Conservation (phyloP, 768 basidiomycete species). For the Rubroboletus satanas region DNA sequence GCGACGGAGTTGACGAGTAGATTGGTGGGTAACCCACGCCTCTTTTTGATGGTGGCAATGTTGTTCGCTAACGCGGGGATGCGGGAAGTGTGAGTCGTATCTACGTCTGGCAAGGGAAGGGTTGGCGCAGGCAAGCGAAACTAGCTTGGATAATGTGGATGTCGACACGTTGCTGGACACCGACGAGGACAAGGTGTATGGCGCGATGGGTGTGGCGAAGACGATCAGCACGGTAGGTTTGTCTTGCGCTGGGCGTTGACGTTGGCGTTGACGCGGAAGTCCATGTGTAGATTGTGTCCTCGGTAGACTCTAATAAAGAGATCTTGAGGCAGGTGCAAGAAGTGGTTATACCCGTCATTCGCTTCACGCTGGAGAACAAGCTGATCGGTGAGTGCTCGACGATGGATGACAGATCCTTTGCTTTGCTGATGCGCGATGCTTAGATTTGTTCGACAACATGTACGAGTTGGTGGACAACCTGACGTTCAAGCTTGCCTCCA, state of each 20-base stretch:
- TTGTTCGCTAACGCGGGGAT: not conserved
- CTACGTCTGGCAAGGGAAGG: conserved; percentile 72
- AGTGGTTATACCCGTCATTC: conserved; percentile 73
- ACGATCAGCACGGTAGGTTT: conserved; percentile 70
- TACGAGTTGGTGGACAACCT: conserved; percentile 82
- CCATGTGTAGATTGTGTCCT: conserved; percentile 61
- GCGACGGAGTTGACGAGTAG: conserved; percentile 75
- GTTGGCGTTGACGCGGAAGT: not conserved
- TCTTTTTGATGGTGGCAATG: not conserved
- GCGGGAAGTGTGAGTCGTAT: conserved; percentile 72
- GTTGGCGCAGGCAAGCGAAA: conserved; percentile 47
- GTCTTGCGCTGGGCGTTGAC: not conserved
- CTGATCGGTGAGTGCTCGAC: conserved; percentile 54
- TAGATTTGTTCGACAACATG: conserved; percentile 84
- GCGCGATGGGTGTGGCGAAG: conserved; percentile 84
- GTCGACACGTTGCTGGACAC: conserved; percentile 53
- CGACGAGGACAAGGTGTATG: conserved; percentile 85
- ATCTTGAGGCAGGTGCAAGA: conserved; percentile 79
- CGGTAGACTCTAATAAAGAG: conserved; percentile 69
- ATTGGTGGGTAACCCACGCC: conserved; percentile 47
- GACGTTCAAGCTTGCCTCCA: conserved; percentile 73
- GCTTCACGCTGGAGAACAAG: conserved; percentile 72
- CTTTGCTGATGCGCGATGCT: not conserved
- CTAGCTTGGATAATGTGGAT: conserved; percentile 47
- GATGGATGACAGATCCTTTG: not conserved